Evolutionary conservation across 2,329 filamentous ascomycete genomes (phyloP), one percentile per base, ranked within the genome.

Genomic region (Stagonosporopsis cucurbitacearum): DNA sequence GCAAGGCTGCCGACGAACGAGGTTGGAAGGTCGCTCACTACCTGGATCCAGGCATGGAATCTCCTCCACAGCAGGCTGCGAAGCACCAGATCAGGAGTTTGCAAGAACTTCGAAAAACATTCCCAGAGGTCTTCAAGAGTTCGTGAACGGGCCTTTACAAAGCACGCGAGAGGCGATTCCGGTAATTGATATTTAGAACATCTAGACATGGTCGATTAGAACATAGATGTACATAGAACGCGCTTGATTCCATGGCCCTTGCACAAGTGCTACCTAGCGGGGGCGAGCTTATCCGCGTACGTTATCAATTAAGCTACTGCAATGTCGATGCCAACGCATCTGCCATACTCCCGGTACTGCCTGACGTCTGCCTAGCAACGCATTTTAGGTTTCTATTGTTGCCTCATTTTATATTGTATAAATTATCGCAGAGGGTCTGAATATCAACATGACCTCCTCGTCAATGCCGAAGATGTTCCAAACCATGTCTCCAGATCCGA

Each of bases 21-120:
- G 95, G 95, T 19, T 99, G 95, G 95, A 91, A 86, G 12, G 86
- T 89, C 0, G 90, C 85, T 6, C 95, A 98, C 75, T 82, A 97
- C 20, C 86, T 98, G 6, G 95, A 98, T 72, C 86, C 90, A 32
- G 85, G 84, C 6, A 81, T 92, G 30, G 78, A 84, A 15, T 73
- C 82, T 9, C 93, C 92, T 2, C 75, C 77, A 20, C 82, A 80
- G 5, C 86, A 84, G 57, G 88, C 89, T 4, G 88, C 88, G 33
- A 85, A 90, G 66, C 86, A 90, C 73, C 88, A 93, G 71, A 90
- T 99, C 62, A 82, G 84, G 40, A 84, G 86, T 69, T 78, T 99
- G 25, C 82, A 90, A 61, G 90, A 98, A 69, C 78, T 99, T 54
- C 85, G 90, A 41, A 78, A 78, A 0, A 76, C 90, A 11, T 98